These are phyloP conservation scores for Ocimum tenuiflorum DNA, from an alignment of 257 asterid genomes.

Conservation along the genomic window DNA sequence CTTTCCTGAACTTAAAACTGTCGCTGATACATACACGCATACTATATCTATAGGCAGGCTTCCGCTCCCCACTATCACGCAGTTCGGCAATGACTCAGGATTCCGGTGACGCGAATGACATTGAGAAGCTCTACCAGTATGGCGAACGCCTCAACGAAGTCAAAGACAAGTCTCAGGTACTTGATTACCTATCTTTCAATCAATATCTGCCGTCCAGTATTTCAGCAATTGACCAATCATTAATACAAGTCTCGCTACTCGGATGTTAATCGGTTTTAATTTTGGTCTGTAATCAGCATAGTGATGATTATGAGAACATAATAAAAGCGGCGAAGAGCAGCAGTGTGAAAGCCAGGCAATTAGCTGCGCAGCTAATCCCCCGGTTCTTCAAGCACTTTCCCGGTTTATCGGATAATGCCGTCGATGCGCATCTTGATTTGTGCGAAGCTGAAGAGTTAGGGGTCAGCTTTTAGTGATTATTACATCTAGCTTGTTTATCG, in stretches of 20 bases:
- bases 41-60: constrained; percentile 11
- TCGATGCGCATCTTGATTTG: constrained; percentile 87
- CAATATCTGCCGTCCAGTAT: constrained; percentile 21
- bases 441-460: constrained; percentile 95
- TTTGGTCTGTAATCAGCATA: constrained; percentile 35
- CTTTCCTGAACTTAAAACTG: background rate
- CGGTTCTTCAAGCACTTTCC: constrained; percentile 84
- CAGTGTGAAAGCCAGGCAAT: constrained; percentile 74
- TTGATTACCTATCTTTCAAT: background rate
- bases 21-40: background rate
- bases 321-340: constrained; percentile 64
- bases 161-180: constrained; percentile 86
- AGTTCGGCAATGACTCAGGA: constrained; percentile 38
- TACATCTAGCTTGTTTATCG: background rate
- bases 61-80: constrained; percentile 7
- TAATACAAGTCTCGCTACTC: background rate
- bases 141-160: constrained; percentile 74
- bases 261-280: constrained; percentile 7
- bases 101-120: constrained; percentile 51
- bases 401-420: constrained; percentile 54
- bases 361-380: constrained; percentile 92
- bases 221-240: constrained; percentile 12
- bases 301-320: constrained; percentile 71
- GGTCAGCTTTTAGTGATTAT: constrained; percentile 37
- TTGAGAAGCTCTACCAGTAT: constrained; percentile 82